phyloP scores from a whole-genome alignment of 768 basidiomycete genomes.

The Mycena olivaceomarginata region DNA sequence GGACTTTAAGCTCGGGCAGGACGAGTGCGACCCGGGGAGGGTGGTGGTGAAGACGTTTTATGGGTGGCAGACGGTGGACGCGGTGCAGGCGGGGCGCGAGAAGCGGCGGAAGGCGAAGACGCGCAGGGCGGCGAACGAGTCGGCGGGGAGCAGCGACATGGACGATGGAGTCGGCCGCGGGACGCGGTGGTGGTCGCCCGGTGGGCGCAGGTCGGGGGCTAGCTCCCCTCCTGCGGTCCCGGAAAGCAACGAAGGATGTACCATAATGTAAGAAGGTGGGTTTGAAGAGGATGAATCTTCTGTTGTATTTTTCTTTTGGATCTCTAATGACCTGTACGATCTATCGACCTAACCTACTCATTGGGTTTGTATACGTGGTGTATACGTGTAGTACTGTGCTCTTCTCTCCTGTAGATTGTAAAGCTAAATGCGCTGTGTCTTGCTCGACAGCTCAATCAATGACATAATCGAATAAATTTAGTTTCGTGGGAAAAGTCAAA shows the following conservation, averaged over 20 bases:
- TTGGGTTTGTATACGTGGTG: constrained; percentile 14
- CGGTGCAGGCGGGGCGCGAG: constrained; percentile 79
- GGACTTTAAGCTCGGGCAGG: constrained; percentile 80
- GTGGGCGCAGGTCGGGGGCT: constrained; percentile 46
- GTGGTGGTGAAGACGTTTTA: constrained; percentile 91
- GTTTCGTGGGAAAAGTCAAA: neutral
- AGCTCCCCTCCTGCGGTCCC: constrained; percentile 42
- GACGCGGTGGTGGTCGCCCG: constrained; percentile 56
- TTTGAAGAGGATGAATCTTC: constrained; percentile 29
- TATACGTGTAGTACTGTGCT: constrained; percentile 4
- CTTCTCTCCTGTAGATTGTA: neutral
- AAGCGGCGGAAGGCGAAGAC: constrained; percentile 74
- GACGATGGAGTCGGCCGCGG: constrained; percentile 48
- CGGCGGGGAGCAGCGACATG: constrained; percentile 54
- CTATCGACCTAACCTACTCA: constrained; percentile 29
- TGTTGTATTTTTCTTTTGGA: constrained; percentile 30
- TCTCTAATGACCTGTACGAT: constrained; percentile 41
- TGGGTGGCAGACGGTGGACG: constrained; percentile 91
- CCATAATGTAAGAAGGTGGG: constrained; percentile 36
- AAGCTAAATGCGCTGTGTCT: neutral
- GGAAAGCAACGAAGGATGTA: constrained; percentile 36
- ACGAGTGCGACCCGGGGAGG: constrained; percentile 85
- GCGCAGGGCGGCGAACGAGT: constrained; percentile 65
- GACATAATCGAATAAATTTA: no score
- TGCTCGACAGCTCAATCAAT: no score